Evolutionary conservation across 139 green algal genomes (phyloP), one percentile per base, ranked within the genome.

Genomic region (Yamagishiella unicocca): DNA sequence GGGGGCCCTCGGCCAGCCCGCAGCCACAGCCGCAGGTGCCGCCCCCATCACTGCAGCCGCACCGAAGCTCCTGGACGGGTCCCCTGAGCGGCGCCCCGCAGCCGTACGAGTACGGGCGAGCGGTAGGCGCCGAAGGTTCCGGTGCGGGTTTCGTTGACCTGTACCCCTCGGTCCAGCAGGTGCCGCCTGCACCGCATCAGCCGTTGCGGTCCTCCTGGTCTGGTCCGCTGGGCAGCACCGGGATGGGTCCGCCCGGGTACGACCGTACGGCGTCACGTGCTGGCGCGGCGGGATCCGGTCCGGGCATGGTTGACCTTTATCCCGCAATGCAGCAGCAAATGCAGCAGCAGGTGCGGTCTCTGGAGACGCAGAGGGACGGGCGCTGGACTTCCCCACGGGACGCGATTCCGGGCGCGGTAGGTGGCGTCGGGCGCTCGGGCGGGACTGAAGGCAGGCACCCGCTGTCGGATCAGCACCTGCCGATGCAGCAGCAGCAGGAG

Each of bases 11-110:
- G 7, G 40, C 55, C 38, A 84, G 77, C 37, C 77, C 77, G 10
- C 58, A 61, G 66, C 81, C 81, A 1, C 81, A 79, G 66, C 81
- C 81, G 21, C 80, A 66, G n/a, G 9, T 50, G n/a, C 66, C 31
- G 45, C 66, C 66, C 31, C 21, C 81, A 0, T 53, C 66, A 25
- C 25, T 79, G 33, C 81, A 70, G 81, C 81, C 64, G 64, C 81
- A 78, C 25, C 80, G 80, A 17, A 66, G 37, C 38, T 17, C 35
- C 14, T 78, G 70, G 70, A 14, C 70, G 38, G 38, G 70, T 45
- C 66, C 33, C 33, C 33, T 9, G 66, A 35, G 66, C 35, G 37
- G 31, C 66, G 45, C 33, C 38, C 42, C 38, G 37, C 21, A 1
- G 14, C 40, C 25, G 27, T 27, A 78, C 66, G 66, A 29, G 33